Evolutionary conservation across 192 early-diverging fungal species (phyloP), one percentile per base, ranked within the genome.

Genomic region (Rhizophagus sp.): DNA sequence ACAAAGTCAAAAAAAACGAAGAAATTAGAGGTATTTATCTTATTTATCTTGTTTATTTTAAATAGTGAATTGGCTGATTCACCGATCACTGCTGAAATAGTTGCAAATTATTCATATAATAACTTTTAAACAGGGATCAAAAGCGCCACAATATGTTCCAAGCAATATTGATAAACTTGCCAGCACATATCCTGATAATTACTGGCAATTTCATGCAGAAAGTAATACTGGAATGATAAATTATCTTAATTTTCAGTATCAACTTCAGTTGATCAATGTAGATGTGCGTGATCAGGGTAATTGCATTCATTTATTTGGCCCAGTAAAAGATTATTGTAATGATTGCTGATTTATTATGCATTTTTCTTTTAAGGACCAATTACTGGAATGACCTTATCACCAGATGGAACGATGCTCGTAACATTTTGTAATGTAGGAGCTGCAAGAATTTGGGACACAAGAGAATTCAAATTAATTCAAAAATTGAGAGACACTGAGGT

Each of bases 391-490:
- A 83, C 88, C 13, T 85, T 97, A 1, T 97, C 96, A 0, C 88
- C 91, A 1, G 96, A 98, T 80, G 96, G 96, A 33, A 82, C 89
- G 12, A 89, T 98, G 89, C 83, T 98, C 25, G 97, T 90, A 2
- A 95, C 95, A 13, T 96, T 97, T 85, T 94, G 92, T 80, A 96
- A 91, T 81, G 80, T 91, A 19, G 97, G 95, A 17, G 83, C 87
- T 44, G 88, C 89, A 15, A 90, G 90, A 47, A 83, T 98, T 61
- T 98, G 96, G 95, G 94, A 96, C 84, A 84, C 91, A 6, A 91
- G 91, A 30, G 91, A 93, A 11, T 96, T 93, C 33, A 84, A 88
- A 61, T 75, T 91, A 24, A 67, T 97, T 57, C 88, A 90, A 24
- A 91, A 90, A 17, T 80, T 98, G 62, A 88, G 95, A 47, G 96